These are phyloP conservation scores for Thelephora ganbajun DNA, from an alignment of 768 basidiomycete genomes.

Conservation along the genomic window DNA sequence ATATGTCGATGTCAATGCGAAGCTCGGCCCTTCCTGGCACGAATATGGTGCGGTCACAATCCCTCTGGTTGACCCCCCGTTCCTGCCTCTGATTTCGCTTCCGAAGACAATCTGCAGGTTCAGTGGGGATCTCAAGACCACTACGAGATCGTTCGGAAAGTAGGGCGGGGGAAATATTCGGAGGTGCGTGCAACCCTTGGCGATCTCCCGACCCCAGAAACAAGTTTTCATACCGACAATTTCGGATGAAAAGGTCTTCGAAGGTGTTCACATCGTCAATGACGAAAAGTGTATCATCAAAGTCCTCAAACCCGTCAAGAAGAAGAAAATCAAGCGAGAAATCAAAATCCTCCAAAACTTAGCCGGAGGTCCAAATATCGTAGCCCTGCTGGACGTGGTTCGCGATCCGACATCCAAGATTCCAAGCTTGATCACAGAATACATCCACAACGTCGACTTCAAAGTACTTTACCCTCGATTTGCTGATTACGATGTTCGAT, in stretches of 20 bases:
- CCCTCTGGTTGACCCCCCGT: background rate
- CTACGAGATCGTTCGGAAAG: slow-evolving; percentile 95
- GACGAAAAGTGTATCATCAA: slow-evolving; percentile 97
- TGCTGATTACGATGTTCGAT: slow-evolving; percentile 90
- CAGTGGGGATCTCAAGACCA: slow-evolving; percentile 97
- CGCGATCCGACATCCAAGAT: slow-evolving; percentile 94
- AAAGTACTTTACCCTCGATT: slow-evolving; percentile 93
- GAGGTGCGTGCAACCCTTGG: slow-evolving; percentile 40
- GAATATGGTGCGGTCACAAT: slow-evolving; percentile 64
- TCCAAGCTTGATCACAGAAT: slow-evolving; percentile 93
- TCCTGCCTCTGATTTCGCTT: slow-evolving; percentile 4
- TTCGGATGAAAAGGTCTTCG: slow-evolving; percentile 51
- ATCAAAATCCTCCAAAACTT: slow-evolving; percentile 97
- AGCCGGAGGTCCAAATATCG: slow-evolving; percentile 90
- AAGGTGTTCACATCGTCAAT: slow-evolving; percentile 81
- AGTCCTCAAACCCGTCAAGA: slow-evolving; percentile 97
- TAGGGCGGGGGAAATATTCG: slow-evolving; percentile 90
- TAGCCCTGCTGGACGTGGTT: slow-evolving; percentile 88
- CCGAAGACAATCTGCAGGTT: slow-evolving; percentile 84
- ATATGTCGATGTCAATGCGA: slow-evolving; percentile 79
- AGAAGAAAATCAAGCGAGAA: slow-evolving; percentile 99
- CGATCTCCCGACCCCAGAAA: background rate
- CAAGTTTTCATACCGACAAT: background rate
- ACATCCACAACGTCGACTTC: slow-evolving; percentile 96
- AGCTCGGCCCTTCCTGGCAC: slow-evolving; percentile 83